Conservation (phyloP, 2,329 filamentous ascomycete species). For the Alternaria arborescens region DNA sequence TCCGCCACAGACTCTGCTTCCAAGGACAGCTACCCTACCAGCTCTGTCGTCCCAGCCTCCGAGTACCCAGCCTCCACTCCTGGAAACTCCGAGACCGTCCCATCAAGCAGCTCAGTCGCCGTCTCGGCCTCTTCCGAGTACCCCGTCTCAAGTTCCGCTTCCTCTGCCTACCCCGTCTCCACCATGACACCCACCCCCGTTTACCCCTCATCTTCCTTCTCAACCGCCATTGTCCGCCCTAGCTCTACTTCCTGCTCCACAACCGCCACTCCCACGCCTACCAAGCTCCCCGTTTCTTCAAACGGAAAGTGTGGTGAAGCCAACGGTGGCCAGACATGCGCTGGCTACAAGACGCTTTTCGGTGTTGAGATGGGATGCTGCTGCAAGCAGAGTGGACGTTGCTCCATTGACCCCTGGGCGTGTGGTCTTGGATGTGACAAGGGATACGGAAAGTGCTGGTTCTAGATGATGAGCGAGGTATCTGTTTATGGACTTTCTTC, state of each 20-base stretch:
- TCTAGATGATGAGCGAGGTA: constrained; percentile 1
- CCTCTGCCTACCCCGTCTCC: not conserved
- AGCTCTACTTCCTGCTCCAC: constrained; percentile 28
- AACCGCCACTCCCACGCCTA: constrained; percentile 24
- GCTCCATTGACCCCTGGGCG: constrained; percentile 30
- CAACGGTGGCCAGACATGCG: constrained; percentile 36
- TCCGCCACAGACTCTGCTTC: constrained; percentile 4
- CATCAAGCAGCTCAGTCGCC: not conserved
- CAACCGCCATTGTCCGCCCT: constrained; percentile 16
- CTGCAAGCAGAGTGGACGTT: constrained; percentile 30
- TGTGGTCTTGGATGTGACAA: constrained; percentile 42
- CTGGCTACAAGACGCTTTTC: constrained; percentile 32
- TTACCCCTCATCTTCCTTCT: constrained; percentile 9
- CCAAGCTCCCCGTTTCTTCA: constrained; percentile 24
- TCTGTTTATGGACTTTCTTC: not conserved
- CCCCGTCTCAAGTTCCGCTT: not conserved
- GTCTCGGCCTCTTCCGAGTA: constrained; percentile 3
- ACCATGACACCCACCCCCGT: not conserved
- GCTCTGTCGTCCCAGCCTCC: constrained; percentile 17
- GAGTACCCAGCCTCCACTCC: constrained; percentile 5
- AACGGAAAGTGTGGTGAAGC: constrained; percentile 38
- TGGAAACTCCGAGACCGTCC: not conserved
- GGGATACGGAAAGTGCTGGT: constrained; percentile 40
- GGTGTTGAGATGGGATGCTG: constrained; percentile 38
- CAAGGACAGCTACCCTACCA: constrained; percentile 19